These are phyloP conservation scores for Venturiaceae sp. DNA, from an alignment of 2,329 filamentous ascomycete genomes.

Conservation along the genomic window DNA sequence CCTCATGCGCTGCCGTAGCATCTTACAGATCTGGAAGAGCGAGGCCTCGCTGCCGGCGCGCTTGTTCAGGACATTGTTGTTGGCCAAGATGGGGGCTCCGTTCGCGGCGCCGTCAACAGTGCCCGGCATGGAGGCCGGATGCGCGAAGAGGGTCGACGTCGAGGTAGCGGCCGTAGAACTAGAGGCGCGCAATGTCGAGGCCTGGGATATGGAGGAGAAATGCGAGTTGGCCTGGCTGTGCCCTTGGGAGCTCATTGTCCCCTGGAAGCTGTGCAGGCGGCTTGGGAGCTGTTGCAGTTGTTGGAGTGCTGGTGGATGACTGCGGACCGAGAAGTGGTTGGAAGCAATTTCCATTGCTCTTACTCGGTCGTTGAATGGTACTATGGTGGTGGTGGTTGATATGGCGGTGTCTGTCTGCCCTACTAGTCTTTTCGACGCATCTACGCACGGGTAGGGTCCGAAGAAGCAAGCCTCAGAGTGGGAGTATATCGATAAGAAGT, in stretches of 20 bases:
- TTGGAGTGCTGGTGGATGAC: neutral
- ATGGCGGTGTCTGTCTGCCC: constrained; percentile 1
- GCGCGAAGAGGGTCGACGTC: constrained; percentile 30
- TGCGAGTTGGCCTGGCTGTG: constrained; percentile 34
- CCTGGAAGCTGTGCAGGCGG: neutral
- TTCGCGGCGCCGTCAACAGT: constrained; percentile 32
- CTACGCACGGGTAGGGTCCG: neutral
- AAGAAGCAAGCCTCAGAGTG: neutral
- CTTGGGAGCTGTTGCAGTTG: neutral
- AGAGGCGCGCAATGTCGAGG: constrained; percentile 32
- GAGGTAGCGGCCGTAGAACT: constrained; percentile 36
- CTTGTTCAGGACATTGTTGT: constrained; percentile 94
- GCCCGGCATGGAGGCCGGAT: constrained; percentile 17
- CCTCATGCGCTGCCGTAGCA: constrained; percentile 68
- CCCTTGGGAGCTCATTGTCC: constrained; percentile 9
- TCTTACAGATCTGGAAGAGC: constrained; percentile 90
- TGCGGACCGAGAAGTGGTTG: constrained; percentile 2
- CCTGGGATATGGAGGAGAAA: constrained; percentile 37
- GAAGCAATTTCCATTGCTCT: neutral
- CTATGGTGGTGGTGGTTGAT: neutral
- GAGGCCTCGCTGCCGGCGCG: constrained; percentile 85
- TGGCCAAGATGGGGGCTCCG: constrained; percentile 61
- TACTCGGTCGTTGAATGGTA: neutral
- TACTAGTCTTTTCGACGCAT: neutral
- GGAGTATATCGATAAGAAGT: neutral